Evolutionary conservation across 768 basidiomycete species (phyloP).

Genomic region (Chalciporus sphaerocephalus): DNA sequence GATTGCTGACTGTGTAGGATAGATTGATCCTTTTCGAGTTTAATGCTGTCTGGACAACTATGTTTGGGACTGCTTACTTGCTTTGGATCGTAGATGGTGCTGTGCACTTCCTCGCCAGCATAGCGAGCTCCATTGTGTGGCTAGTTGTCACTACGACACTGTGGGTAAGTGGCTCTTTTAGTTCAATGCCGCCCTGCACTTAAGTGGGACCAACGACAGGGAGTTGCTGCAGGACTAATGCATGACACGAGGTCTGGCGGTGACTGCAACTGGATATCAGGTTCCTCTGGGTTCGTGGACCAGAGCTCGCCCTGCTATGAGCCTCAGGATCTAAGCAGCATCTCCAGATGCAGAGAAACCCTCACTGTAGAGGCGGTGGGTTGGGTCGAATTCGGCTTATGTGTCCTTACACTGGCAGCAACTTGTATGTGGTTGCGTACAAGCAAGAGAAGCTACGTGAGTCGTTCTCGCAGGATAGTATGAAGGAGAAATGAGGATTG

Average conservation of each 20-base stretch:
- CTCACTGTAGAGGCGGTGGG: constrained; percentile 71
- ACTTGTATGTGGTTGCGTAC: constrained; percentile 52
- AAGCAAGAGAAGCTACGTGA: constrained; percentile 37
- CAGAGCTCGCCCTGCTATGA: constrained; percentile 23
- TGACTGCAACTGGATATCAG: constrained; percentile 49
- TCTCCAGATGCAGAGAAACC: constrained; percentile 60
- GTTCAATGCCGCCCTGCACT: neutral
- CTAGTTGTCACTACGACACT: constrained; percentile 56
- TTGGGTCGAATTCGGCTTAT: constrained; percentile 71
- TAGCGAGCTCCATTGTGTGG: constrained; percentile 77
- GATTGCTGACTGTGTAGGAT: constrained; percentile 4
- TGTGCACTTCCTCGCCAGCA: constrained; percentile 64
- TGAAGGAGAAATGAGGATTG: constrained; percentile 27
- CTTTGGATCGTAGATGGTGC: constrained; percentile 66
- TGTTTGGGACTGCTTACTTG: constrained; percentile 67
- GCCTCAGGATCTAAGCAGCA: constrained; percentile 18
- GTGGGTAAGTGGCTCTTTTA: constrained; percentile 49
- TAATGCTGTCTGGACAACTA: constrained; percentile 68
- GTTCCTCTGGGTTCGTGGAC: constrained; percentile 27
- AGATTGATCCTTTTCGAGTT: constrained; percentile 60
- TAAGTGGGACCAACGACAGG: constrained; percentile 39
- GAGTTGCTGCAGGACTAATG: constrained; percentile 63
- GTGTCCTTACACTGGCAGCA: constrained; percentile 48
- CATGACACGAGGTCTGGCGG: constrained; percentile 58
- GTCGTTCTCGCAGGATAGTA: constrained; percentile 41